Conservation (phyloP, 2,329 filamentous ascomycete genomes). For the Aschersonia sp. region DNA sequence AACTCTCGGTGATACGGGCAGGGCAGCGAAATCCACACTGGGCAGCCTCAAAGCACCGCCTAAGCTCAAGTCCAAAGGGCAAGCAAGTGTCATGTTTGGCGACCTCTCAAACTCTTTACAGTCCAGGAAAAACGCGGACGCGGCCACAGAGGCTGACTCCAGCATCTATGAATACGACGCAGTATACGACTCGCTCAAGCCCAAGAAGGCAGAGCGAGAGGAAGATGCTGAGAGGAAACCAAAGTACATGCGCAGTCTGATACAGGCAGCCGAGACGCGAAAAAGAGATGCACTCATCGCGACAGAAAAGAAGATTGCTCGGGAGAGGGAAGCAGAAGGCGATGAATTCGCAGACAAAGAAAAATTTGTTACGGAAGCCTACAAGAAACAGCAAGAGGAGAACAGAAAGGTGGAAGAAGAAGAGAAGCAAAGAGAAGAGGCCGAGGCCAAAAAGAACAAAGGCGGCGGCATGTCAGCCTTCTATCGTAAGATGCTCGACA, state of each 20-base stretch:
- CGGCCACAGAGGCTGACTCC: slow-evolving; percentile 52
- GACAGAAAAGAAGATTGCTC: slow-evolving; percentile 65
- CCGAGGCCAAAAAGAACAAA: slow-evolving; percentile 48
- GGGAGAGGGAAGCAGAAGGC: slow-evolving; percentile 65
- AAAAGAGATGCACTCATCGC: slow-evolving; percentile 68
- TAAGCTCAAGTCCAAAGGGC: slow-evolving; percentile 27
- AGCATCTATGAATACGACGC: slow-evolving; percentile 77
- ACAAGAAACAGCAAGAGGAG: slow-evolving; percentile 69
- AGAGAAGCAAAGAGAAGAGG: slow-evolving; percentile 51
- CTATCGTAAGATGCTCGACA: slow-evolving; percentile 59
- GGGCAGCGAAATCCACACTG: slow-evolving; percentile 20
- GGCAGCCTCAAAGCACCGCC: slow-evolving; percentile 22
- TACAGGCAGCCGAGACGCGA: slow-evolving; percentile 59
- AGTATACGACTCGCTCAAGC: slow-evolving; percentile 65
- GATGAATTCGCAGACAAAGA: slow-evolving; percentile 74
- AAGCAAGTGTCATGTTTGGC: slow-evolving; percentile 33
- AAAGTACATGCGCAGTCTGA: slow-evolving; percentile 64
- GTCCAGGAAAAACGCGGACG: slow-evolving; percentile 47
- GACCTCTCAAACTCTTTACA: slow-evolving; percentile 53
- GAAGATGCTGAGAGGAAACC: slow-evolving; percentile 46
- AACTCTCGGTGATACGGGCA: slow-evolving; percentile 11
- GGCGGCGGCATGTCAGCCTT: slow-evolving; percentile 61
- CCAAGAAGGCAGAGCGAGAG: slow-evolving; percentile 42
- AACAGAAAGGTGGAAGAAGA: slow-evolving; percentile 55
- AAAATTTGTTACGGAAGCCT: slow-evolving; percentile 73